These are phyloP conservation scores for Candida alai DNA, from an alignment of 805 yeast species.

Conservation along the genomic window DNA sequence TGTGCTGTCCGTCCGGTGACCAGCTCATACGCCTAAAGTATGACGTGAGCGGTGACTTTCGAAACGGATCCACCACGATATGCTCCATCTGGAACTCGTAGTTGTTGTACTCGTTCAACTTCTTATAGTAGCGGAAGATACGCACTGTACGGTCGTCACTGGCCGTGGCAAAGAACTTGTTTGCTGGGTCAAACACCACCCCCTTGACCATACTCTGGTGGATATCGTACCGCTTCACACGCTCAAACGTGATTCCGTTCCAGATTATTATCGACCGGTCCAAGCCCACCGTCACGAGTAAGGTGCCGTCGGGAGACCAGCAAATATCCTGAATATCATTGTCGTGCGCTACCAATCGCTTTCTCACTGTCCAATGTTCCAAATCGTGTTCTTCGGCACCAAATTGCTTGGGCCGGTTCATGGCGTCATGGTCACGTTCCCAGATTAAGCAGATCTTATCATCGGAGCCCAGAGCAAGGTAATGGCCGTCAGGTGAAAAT, in stretches of 20 bases:
- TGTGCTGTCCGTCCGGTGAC: conserved; percentile 88
- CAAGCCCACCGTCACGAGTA: conserved; percentile 89
- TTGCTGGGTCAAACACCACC: conserved; percentile 96
- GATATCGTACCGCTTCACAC: conserved; percentile 81
- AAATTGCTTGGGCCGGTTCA: conserved; percentile 53
- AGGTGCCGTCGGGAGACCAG: conserved; percentile 94
- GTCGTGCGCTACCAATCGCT: conserved; percentile 92
- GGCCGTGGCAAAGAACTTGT: conserved; percentile 94
- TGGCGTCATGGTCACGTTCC: conserved; percentile 77
- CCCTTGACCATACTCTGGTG: conserved; percentile 97
- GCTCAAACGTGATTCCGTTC: conserved; percentile 90
- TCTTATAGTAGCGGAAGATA: conserved; percentile 77
- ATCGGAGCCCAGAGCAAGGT: conserved; percentile 92
- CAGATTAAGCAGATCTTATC: conserved; percentile 88
- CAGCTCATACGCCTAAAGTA: conserved; percentile 84
- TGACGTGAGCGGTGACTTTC: conserved; percentile 84
- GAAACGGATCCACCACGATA: conserved; percentile 78
- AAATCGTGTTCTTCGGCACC: conserved; percentile 63
- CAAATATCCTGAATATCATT: conserved; percentile 97
- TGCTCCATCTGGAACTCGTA: conserved; percentile 84
- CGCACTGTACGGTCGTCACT: conserved; percentile 93
- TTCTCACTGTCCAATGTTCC: conserved; percentile 94
- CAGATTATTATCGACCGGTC: conserved; percentile 91
- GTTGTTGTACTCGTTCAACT: conserved; percentile 50
- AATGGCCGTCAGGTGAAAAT: conserved; percentile 89